A percentile compares a stretch with the other conserved stretches of the same genome.
These are phyloP conservation scores for Blastobotrys elegans DNA, from an alignment of 1,139 yeast genomes.

Conservation along the genomic window DNA sequence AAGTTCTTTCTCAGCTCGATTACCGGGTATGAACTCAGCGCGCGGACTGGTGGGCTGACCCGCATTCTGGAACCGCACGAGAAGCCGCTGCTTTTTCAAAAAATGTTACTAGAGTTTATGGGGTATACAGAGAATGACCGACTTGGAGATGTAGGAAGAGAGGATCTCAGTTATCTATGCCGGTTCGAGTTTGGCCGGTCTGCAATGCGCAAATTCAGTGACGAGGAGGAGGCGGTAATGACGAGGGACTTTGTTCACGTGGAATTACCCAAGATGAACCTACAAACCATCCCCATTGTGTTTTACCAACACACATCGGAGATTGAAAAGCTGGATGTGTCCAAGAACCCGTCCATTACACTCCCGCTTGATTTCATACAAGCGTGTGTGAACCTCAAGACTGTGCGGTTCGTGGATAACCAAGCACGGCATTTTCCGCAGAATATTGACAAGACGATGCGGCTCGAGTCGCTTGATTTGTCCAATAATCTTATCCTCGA, in stretches of 20 bases:
- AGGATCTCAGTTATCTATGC: slow-evolving; percentile 80
- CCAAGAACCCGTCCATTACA: slow-evolving; percentile 80
- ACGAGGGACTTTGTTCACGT: slow-evolving; percentile 70
- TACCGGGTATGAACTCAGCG: slow-evolving; percentile 72
- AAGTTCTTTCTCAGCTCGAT: slow-evolving; percentile 66
- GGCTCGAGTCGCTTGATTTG: slow-evolving; percentile 65
- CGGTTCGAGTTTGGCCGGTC: slow-evolving; percentile 76
- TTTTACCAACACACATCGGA: slow-evolving; percentile 79
- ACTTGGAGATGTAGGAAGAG: slow-evolving; percentile 74
- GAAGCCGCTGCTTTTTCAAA: slow-evolving; percentile 73
- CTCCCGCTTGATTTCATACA: slow-evolving; percentile 84
- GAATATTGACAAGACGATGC: slow-evolving; percentile 64
- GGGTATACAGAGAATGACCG: slow-evolving; percentile 80
- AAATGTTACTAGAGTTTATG: slow-evolving; percentile 63
- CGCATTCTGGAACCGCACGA: slow-evolving; percentile 71
- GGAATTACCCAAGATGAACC: slow-evolving; percentile 64
- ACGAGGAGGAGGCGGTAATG: slow-evolving; percentile 59
- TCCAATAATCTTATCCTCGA: slow-evolving; percentile 34
- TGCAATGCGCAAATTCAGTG: slow-evolving; percentile 61
- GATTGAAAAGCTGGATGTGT: slow-evolving; percentile 76
- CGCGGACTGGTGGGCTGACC: slow-evolving; percentile 72
- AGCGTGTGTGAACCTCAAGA: slow-evolving; percentile 65
- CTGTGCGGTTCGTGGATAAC: slow-evolving; percentile 64
- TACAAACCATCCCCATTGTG: slow-evolving; percentile 80
- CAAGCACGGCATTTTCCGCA: slow-evolving; percentile 72